Evolutionary conservation across 2,329 filamentous ascomycete species (phyloP), one percentile per base, ranked within the genome.

Genomic region (Diaporthe sp.): DNA sequence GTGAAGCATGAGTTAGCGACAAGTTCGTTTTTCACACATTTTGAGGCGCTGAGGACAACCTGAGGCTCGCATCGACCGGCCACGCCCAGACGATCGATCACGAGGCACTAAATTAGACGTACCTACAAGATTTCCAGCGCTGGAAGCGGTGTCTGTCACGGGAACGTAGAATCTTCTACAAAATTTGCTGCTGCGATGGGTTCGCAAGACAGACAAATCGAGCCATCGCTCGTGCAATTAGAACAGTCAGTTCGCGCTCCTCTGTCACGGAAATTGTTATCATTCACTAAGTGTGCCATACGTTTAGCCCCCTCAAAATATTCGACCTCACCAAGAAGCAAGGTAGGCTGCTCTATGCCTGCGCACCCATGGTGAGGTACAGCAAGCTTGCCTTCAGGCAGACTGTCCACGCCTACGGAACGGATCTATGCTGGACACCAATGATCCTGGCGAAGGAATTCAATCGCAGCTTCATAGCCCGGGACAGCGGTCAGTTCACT

Each of bases 381-480:
- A 89, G 89, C 82, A 91, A 91, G 88, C 87, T 94, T 55, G 92
- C 92, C 60, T 94, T 94, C 80, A 89, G 92, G 64, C 89, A 93
- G 78, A 92, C 92, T 0, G 90, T 92, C 4, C 87, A 91, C 76
- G 85, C 89, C 64, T 94, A 92, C 81, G 90, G 89, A 64, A 89
- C 89, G 22, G 92, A 94, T 80, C 81, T 94, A 9, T 91, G 89
- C 77, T 94, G 92, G 89, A 93, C 92, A 2, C 92, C 92, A 57
- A 94, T 94, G 92, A 90, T 93, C 72, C 84, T 93, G 4, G 91
- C 91, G 69, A 93, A 92, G 79, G 91, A 93, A 80, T 93, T 93
- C 81, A 92, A 92, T 83, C 86, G 91, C 33, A 92, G 86, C 78
- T 80, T 83, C 28, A 83, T 89, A 77, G 91, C 91, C 67, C 86